These are phyloP conservation scores for Lantana camara DNA, from an alignment of 257 asterid species.

Conservation along the genomic window DNA sequence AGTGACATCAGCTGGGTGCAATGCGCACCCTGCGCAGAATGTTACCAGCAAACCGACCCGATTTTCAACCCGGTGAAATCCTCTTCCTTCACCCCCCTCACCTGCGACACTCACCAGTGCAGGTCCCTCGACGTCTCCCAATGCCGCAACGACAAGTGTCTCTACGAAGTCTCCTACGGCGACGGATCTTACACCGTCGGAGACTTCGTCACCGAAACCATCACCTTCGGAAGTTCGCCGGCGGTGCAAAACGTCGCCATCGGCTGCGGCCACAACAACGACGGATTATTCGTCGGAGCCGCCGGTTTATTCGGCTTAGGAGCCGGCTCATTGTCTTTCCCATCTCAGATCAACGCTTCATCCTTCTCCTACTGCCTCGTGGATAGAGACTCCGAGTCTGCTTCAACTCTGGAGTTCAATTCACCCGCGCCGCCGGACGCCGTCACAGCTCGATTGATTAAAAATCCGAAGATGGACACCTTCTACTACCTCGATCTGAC, in stretches of 20 bases:
- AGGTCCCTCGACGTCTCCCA: constrained; percentile 78
- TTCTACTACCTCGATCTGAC: constrained; percentile 68
- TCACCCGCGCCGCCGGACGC: constrained; percentile 45
- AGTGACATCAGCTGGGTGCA: constrained; percentile 98
- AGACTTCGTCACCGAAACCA: constrained; percentile 75
- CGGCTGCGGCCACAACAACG: constrained; percentile 94
- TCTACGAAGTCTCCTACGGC: constrained; percentile 90
- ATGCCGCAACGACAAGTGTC: constrained; percentile 70
- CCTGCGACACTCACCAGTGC: constrained; percentile 74
- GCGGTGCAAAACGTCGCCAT: constrained; percentile 70
- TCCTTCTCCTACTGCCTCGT: constrained; percentile 90
- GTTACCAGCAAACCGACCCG: constrained; percentile 98
- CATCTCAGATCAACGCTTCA: constrained; percentile 73
- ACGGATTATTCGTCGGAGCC: constrained; percentile 88
- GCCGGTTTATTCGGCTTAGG: constrained; percentile 88
- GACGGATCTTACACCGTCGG: constrained; percentile 97
- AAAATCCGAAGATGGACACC: constrained; percentile 61
- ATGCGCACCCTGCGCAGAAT: constrained; percentile 91
- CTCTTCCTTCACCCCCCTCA: constrained; percentile 61
- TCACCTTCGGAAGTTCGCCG: constrained; percentile 62
- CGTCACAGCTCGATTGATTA: constrained; percentile 62
- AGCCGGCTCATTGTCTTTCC: constrained; percentile 78
- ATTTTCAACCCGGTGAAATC: constrained; percentile 81
- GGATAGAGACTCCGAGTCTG: constrained; percentile 75
- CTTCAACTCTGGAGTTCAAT: constrained; percentile 78